Conservation (phyloP, 2,329 filamentous ascomycete genomes). For the Arachnomyces sp. region DNA sequence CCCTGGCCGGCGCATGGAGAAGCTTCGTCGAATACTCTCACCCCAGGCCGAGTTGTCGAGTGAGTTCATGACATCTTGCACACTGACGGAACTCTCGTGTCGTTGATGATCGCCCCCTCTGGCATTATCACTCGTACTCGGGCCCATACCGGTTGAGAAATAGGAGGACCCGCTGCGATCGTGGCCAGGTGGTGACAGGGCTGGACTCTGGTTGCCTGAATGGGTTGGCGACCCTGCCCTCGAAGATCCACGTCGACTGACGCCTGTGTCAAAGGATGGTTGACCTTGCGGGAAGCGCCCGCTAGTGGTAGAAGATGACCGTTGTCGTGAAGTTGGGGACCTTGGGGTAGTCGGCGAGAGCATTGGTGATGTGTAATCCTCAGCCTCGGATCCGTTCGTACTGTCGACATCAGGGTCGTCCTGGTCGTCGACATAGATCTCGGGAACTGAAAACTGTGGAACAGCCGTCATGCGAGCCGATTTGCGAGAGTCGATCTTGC, state of each 20-base stretch:
- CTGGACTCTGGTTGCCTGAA: conserved; percentile 46
- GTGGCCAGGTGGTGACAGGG: conserved; percentile 23
- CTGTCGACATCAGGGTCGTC: conserved; percentile 21
- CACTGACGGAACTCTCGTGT: conserved; percentile 61
- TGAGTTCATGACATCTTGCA: conserved; percentile 70
- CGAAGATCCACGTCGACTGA: conserved; percentile 30
- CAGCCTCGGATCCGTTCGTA: conserved; percentile 2
- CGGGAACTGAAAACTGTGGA: conserved; percentile 74
- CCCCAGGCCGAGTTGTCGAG: conserved; percentile 88
- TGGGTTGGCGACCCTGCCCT: conserved; percentile 29
- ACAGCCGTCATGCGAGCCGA: conserved; percentile 67
- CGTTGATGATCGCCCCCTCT: conserved; percentile 39
- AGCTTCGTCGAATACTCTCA: conserved; percentile 81
- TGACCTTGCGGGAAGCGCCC: conserved; percentile 46
- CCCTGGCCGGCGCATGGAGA: conserved; percentile 55
- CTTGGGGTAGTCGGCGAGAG: conserved; percentile 24
- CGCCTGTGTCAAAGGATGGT: conserved; percentile 40
- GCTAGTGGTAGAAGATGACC: conserved; percentile 20
- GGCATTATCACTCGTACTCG: conserved; percentile 12
- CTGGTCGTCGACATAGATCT: conserved; percentile 77
- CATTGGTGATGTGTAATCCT: conserved; percentile 23
- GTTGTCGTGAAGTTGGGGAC: conserved; percentile 12
- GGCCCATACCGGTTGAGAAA: conserved; percentile 6
- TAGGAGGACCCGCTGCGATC: conserved; percentile 10
- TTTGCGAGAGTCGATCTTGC: conserved; percentile 62